Base-by-base conservation (phyloP, 2,329 filamentous ascomycete species). In the Diplodia sapinea region DNA sequence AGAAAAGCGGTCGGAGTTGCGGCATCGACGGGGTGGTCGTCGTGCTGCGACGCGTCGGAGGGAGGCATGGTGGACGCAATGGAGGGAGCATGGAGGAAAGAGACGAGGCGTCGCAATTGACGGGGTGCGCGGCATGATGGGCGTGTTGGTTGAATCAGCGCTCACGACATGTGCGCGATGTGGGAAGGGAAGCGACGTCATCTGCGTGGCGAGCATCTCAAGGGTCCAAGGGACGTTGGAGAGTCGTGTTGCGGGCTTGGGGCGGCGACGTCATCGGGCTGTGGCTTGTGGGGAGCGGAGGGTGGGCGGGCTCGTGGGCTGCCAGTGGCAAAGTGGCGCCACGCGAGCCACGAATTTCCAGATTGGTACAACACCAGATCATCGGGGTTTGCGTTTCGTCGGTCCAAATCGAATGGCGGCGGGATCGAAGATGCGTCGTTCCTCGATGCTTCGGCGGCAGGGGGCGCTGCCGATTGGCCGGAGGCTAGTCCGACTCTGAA, bases 271-370 rank as follows among this genome's bases (percentile, higher is more conserved):
- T 55, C 52, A 55, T 55, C 43, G n/a, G 43, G 17, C 17, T 62
- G 57, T 62, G 57, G 57, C 57, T 62, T 62, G 40, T 50, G 57
- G 57, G 40, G 57, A 33, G 40, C 9, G 40, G 17, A 17, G 38
- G 38, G 13, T 13, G 38, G 6, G 13, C 7, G 17, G 6, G 43
- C 40, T 7, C 15, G 17, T 38, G 36, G 38, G 20, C 20, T 2
- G 56, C 12, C 12, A 29, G 56, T 59, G 56, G 56, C 56, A 59
- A 62, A 62, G 43, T 47, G 23, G 56, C 38, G 56, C 56, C 33
- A 47, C 20, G 26, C 26, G 40, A 62, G 57, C 57, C 57, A 62
- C 57, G 40, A 62, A 36, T 50, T 62, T 62, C 57, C 57, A 15
- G 1, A 50, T 62, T 43, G 57, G 57, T 33, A 17, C 7, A 8